Base-by-base conservation (phyloP, 2,329 filamentous ascomycete species). In the Septoria petroselini region DNA sequence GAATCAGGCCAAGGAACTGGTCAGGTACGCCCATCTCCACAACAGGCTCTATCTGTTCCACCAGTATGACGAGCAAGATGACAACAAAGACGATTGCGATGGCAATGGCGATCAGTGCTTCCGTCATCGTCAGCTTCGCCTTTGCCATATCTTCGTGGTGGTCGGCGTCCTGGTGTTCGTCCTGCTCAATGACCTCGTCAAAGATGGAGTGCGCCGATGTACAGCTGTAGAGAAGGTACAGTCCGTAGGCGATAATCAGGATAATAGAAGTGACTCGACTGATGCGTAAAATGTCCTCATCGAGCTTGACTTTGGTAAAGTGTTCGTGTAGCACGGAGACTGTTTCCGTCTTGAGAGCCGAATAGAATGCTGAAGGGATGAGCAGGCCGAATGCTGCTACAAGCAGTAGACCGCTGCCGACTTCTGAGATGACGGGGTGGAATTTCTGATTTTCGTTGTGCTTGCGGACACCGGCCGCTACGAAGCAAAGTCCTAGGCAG, bases 141-240 rank as follows among this genome's bases (percentile, higher is more conserved):
- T 85, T 84, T 29, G 63, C 65, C 2, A 73, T 57, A 53, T 88
- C 83, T 29, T 48, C 37, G n/a, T 48, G 37, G 19, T 41, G 45
- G 18, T 48, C 45, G 23, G 37, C 45, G 75, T 72, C 62, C 84
- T 80, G 56, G 91, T 83, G 46, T 48, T 83, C 82, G 60, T 88
- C 82, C 19, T 41, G 35, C 29, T 48, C 45, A 27, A 48, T 48
- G 37, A 90, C 78, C 48, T 83, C 82, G 60, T 88, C 82, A 72
- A 87, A 91, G 51, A 91, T 82, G 51, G 83, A 79, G 65, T 91
- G 84, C 65, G 91, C 86, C 3, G 83, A 86, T 42, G 77, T 80
- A 42, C 83, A 78, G 63, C 91, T 87, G 72, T 89, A 93, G 65
- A 78, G 84, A 40, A 88, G 69, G 56, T 75, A 80, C 33, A 68